Evolutionary conservation across 2,329 filamentous ascomycete species (phyloP).

Genomic region (Beauveria medogensis): DNA sequence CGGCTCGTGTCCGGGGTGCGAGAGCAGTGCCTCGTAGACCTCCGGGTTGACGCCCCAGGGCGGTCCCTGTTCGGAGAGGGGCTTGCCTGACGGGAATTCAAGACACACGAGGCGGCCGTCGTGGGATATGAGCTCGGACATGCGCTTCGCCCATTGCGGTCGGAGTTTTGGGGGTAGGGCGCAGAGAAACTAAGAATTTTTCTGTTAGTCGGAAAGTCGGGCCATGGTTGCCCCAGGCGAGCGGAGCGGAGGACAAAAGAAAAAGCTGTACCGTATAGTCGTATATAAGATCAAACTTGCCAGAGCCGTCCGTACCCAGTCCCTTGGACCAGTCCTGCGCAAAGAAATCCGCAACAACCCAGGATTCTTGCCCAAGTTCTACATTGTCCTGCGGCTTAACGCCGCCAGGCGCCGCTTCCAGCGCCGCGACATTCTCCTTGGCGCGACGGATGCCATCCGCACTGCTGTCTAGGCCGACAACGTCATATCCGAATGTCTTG

Average conservation of each 20-base stretch:
- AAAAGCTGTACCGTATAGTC: constrained; percentile 49
- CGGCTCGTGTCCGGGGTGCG: constrained; percentile 59
- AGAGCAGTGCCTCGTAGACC: constrained; percentile 65
- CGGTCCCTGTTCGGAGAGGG: constrained; percentile 56
- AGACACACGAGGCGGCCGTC: constrained; percentile 53
- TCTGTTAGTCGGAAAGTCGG: background rate
- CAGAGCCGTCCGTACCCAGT: constrained; percentile 29
- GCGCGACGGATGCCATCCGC: constrained; percentile 38
- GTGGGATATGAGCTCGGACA: constrained; percentile 40
- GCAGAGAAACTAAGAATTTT: constrained; percentile 48
- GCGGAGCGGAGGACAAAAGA: background rate
- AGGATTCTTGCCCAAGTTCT: constrained; percentile 43
- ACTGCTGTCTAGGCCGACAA: constrained; percentile 65
- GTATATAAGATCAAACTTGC: constrained; percentile 57
- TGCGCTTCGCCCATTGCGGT: constrained; percentile 45
- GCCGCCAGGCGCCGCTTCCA: constrained; percentile 26
- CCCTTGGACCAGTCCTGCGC: constrained; percentile 45
- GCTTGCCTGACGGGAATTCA: constrained; percentile 71
- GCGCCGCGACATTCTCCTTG: constrained; percentile 32
- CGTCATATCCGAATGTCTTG: constrained; percentile 67
- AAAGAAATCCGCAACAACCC: constrained; percentile 61
- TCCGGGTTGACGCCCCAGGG: constrained; percentile 63
- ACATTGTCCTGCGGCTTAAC: constrained; percentile 30
- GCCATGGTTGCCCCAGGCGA: background rate
- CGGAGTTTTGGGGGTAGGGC: constrained; percentile 48